Conservation (phyloP, 805 yeast species). For the Cyberlindnera samutprakarnensis region DNA sequence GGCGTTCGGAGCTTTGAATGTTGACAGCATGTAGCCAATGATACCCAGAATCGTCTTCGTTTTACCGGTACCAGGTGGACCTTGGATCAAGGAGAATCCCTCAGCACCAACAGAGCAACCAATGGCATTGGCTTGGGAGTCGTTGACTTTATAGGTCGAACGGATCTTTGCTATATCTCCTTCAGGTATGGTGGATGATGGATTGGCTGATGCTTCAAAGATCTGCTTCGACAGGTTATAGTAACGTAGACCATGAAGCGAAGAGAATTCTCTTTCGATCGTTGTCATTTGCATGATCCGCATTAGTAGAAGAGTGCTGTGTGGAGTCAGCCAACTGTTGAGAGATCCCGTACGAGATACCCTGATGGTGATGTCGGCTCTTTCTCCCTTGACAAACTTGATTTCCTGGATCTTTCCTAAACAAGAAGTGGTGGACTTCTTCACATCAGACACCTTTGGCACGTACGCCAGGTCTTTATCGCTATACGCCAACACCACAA, state of each 20-base stretch:
- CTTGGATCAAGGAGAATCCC: constrained; percentile 92
- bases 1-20: constrained; percentile 21
- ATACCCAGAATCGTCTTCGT: constrained; percentile 94
- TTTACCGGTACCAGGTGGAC: constrained; percentile 99
- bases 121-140: constrained; percentile 89
- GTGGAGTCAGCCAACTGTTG: constrained; percentile 48
- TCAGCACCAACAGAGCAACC: constrained; percentile 54
- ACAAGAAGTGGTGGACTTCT: constrained; percentile 40
- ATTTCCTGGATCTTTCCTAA: constrained; percentile 75
- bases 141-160: constrained; percentile 54
- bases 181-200: constrained; percentile 26
- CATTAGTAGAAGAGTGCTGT: constrained; percentile 58
- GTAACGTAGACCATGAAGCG: constrained; percentile 73
- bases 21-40: constrained; percentile 65
- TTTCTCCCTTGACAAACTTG: constrained; percentile 57
- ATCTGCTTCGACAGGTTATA: constrained; percentile 71
- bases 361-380: constrained; percentile 67
- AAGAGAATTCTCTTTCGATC: constrained; percentile 84
- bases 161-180: constrained; percentile 36
- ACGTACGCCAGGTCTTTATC: constrained; percentile 17
- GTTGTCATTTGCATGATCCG: constrained; percentile 84
- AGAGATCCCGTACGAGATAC: constrained; percentile 44
- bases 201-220: constrained; percentile 54
- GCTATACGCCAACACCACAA: constrained; percentile 51
- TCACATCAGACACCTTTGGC: constrained; percentile 27